Conservation (phyloP, 2,329 filamentous ascomycete genomes). For the Nemania sp. region DNA sequence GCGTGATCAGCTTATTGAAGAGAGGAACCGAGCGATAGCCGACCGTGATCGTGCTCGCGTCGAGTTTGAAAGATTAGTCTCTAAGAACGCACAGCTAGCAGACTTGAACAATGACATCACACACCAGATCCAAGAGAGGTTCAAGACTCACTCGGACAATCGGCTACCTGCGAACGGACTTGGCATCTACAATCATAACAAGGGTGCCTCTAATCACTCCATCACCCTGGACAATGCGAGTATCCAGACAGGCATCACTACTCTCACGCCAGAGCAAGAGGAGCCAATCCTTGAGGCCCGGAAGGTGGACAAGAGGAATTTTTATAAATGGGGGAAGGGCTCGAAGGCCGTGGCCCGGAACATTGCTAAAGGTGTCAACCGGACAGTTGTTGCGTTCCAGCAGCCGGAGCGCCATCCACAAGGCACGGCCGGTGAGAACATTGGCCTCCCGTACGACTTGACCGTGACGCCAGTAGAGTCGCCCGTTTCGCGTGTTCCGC, state of each 20-base stretch:
- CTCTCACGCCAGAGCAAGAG: conserved; percentile 65
- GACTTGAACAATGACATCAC: conserved; percentile 96
- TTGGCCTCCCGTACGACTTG: conserved; percentile 73
- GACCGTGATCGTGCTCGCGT: conserved; percentile 92
- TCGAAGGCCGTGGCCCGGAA: conserved; percentile 92
- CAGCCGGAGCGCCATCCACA: conserved; percentile 56
- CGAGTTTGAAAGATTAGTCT: conserved; percentile 92
- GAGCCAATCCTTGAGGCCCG: conserved; percentile 69
- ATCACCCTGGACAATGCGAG: conserved; percentile 57
- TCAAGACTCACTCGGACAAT: conserved; percentile 72
- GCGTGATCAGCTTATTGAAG: conserved; percentile 80
- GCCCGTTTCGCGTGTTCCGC: conserved; percentile 39
- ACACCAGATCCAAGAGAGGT: conserved; percentile 89
- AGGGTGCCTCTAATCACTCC: conserved; percentile 54
- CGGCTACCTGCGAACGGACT: conserved; percentile 56
- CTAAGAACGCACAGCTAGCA: conserved; percentile 90
- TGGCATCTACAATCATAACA: conserved; percentile 59
- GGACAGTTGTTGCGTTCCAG: conserved; percentile 77
- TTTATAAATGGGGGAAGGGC: conserved; percentile 99
- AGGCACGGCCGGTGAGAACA: conserved; percentile 62
- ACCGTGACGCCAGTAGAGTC: conserved; percentile 60
- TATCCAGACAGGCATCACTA: conserved; percentile 59
- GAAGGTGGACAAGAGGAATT: conserved; percentile 93
- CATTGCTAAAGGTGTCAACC: conserved; percentile 90
- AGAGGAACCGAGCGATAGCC: conserved; percentile 78